phyloP scores from a whole-genome alignment of 2,329 filamentous ascomycete genomes.

The Colletotrichum theobromicola region DNA sequence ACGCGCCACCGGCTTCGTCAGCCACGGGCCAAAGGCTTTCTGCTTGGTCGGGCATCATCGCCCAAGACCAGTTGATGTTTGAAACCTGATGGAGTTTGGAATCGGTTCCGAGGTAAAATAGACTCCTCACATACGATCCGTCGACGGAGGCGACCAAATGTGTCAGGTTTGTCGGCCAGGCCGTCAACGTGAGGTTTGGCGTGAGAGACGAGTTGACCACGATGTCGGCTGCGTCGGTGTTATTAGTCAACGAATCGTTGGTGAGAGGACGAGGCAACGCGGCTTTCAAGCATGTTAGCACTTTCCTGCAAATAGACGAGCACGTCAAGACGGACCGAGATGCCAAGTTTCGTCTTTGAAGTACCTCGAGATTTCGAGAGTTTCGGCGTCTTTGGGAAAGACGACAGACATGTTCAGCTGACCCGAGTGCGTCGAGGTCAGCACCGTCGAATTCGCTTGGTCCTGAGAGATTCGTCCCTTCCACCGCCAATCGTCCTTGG shows the following conservation, averaged over 20 bases:
- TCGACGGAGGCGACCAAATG: constrained; percentile 23
- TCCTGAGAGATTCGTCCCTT: constrained; percentile 36
- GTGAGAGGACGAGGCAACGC: constrained; percentile 36
- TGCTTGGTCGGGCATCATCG: constrained; percentile 25
- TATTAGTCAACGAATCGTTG: constrained; percentile 3
- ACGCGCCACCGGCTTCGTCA: constrained; percentile 30
- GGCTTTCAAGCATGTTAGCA: constrained; percentile 29
- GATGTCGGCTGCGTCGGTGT: background rate
- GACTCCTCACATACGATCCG: constrained; percentile 22
- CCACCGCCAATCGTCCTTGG: constrained; percentile 31
- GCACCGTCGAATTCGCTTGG: constrained; percentile 27
- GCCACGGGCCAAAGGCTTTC: constrained; percentile 32
- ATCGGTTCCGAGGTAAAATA: constrained; percentile 45
- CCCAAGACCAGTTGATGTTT: constrained; percentile 34
- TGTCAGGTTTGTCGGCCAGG: background rate
- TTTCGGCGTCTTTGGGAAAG: constrained; percentile 33
- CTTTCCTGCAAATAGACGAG: background rate
- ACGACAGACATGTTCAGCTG: constrained; percentile 38
- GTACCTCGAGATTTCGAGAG: constrained; percentile 35
- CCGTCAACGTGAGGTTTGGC: constrained; percentile 4
- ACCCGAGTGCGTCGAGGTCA: constrained; percentile 32
- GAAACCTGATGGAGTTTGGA: constrained; percentile 33
- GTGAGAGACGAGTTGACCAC: background rate
- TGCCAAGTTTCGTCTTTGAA: constrained; percentile 34
- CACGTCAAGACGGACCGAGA: constrained; percentile 28